These are phyloP conservation scores for Epichloe baconii DNA, from an alignment of 2,329 filamentous ascomycete species.

Conservation along the genomic window DNA sequence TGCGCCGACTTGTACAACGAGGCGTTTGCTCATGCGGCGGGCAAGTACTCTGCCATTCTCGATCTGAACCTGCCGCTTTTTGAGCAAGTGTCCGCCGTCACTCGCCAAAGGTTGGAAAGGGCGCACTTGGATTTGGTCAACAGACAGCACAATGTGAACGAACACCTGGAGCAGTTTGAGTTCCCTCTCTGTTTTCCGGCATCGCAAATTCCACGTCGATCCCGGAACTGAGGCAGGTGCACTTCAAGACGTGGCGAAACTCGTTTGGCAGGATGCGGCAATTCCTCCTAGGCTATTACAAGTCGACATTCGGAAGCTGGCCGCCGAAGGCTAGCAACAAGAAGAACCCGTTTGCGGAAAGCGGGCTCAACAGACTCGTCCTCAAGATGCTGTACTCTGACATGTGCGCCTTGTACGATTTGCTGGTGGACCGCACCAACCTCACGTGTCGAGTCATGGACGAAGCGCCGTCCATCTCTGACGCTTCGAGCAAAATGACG, in stretches of 20 bases:
- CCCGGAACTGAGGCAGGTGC: conserved; percentile 61
- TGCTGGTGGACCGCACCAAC: conserved; percentile 67
- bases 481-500: conserved; percentile 45
- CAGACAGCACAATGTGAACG: conserved; percentile 56
- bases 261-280: conserved; percentile 63
- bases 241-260: conserved; percentile 72
- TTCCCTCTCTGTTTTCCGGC: conserved; percentile 85
- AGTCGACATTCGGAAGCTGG: conserved; percentile 53
- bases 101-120: conserved; percentile 67
- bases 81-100: conserved; percentile 54
- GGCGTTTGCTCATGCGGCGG: conserved; percentile 81
- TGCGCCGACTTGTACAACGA: conserved; percentile 77
- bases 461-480: conserved; percentile 42
- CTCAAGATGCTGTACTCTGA: conserved; percentile 75
- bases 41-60: conserved; percentile 66
- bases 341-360: conserved; percentile 80
- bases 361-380: conserved; percentile 74
- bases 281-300: conserved; percentile 57
- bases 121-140: conserved; percentile 68
- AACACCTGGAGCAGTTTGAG: conserved; percentile 73
- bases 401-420: conserved; percentile 74
- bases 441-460: conserved; percentile 70
- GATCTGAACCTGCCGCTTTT: conserved; percentile 56
- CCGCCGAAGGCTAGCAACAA: conserved; percentile 84
- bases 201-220: conserved; percentile 73